Evolutionary conservation across 306 rosid species (phyloP).

Genomic region (Benincasa hispida): DNA sequence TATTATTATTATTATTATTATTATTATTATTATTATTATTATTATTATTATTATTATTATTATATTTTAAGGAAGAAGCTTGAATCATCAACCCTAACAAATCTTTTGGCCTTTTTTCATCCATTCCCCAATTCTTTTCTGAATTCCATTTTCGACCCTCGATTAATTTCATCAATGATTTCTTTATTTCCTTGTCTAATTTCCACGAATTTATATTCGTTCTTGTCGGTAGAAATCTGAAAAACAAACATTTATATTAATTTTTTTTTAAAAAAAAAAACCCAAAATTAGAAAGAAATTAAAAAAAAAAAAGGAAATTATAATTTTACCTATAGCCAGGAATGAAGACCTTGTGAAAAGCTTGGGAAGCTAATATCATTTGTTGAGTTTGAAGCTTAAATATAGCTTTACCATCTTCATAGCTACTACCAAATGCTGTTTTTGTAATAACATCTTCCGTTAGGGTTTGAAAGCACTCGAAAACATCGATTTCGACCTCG

Average conservation of each 20-base stretch:
- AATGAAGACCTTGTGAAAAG: constrained; percentile 74
- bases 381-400: constrained; percentile 67
- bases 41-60: background rate
- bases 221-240: constrained; percentile 69
- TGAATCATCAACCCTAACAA: constrained; percentile 72
- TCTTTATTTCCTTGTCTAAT: constrained; percentile 56
- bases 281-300: too few relatives aligned
- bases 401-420: constrained; percentile 80
- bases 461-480: constrained; percentile 61
- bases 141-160: constrained; percentile 23
- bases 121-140: background rate
- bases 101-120: constrained; percentile 44
- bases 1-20: background rate
- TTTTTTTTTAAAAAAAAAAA: background rate
- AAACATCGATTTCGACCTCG: constrained; percentile 62
- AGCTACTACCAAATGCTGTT: constrained; percentile 78
- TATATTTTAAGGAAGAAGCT: constrained; percentile 20
- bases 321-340: constrained; percentile 76
- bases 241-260: background rate
- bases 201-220: constrained; percentile 69
- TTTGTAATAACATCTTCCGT: constrained; percentile 75
- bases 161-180: constrained; percentile 45
- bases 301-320: background rate
- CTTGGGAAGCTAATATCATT: constrained; percentile 72
- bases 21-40: constrained; percentile 3